phyloP scores from a whole-genome alignment of 176 grass and related monocot genomes.

The Oryza punctata region DNA sequence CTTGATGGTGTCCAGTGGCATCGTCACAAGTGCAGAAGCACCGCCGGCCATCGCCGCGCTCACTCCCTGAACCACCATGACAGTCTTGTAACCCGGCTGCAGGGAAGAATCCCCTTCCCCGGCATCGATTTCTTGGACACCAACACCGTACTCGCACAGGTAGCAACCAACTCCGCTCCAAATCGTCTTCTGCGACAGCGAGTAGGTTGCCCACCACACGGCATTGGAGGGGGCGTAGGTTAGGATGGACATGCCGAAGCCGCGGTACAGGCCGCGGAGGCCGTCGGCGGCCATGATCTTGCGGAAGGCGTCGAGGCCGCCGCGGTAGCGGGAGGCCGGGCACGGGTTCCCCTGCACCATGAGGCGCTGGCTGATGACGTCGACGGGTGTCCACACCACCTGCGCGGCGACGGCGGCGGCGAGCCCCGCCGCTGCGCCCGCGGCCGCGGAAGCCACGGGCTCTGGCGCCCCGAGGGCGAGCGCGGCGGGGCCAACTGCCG shows the following conservation, averaged over 20 bases:
- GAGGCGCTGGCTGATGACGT: conserved; percentile 79
- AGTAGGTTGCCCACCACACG: conserved; percentile 82
- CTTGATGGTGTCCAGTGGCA: conserved; percentile 87
- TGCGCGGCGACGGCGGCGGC: conserved; percentile 58
- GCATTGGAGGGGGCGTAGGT: conserved; percentile 86
- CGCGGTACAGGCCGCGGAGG: conserved; percentile 66
- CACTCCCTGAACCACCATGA: conserved; percentile 68
- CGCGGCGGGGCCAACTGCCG: conserved; percentile 40
- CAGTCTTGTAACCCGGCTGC: conserved; percentile 61
- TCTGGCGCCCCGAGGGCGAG: conserved; percentile 53
- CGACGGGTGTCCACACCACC: conserved; percentile 79
- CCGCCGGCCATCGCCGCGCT: conserved; percentile 70
- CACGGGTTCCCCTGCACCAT: conserved; percentile 73
- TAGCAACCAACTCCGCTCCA: conserved; percentile 69
- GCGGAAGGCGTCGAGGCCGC: conserved; percentile 67
- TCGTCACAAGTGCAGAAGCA: conserved; percentile 63
- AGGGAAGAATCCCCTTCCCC: conserved; percentile 41
- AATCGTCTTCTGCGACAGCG: conserved; percentile 65
- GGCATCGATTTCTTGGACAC: conserved; percentile 47
- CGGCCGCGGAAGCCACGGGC: conserved; percentile 44
- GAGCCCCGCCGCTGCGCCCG: conserved; percentile 45
- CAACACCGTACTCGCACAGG: conserved; percentile 58
- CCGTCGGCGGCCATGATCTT: conserved; percentile 65
- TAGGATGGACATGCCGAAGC: conserved; percentile 83
- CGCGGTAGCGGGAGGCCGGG: conserved; percentile 48